Percentiles rank a stretch among this genome's conserved stretches.
Evolutionary conservation across 345 rosid species (phyloP).

Genomic region (Aquilaria yunnanensis): DNA sequence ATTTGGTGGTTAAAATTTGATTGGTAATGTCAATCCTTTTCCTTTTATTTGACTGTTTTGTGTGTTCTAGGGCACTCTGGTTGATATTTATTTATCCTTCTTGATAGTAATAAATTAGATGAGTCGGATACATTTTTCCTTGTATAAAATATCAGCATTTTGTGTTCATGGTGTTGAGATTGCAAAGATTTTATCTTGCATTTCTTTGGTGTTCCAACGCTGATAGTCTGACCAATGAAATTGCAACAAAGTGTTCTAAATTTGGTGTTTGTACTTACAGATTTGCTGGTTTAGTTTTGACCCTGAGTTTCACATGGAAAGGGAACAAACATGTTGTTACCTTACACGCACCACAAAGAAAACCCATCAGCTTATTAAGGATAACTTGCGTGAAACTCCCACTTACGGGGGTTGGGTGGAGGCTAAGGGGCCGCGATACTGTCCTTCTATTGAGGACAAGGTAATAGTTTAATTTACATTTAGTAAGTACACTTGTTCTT

Average conservation of each 20-base stretch:
- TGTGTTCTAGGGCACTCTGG: too few species aligned
- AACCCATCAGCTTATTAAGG: constrained; percentile 84
- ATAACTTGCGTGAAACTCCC: constrained; percentile 95
- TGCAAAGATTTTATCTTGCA: too few species aligned
- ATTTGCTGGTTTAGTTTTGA: constrained; percentile 97
- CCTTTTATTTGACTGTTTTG: background rate
- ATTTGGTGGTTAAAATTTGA: background rate
- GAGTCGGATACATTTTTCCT: too few species aligned
- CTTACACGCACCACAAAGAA: constrained; percentile 77
- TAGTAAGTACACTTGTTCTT: constrained; percentile 3
- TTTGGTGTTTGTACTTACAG: constrained; percentile 34
- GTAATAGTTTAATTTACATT: constrained; percentile 22
- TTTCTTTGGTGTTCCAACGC: too few species aligned
- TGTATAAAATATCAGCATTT: too few species aligned
- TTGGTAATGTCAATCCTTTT: background rate
- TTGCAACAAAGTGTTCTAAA: constrained; percentile 11
- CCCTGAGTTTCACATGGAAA: constrained; percentile 75
- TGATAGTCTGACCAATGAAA: background rate
- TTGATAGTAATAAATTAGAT: too few species aligned
- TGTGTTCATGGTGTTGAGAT: too few species aligned
- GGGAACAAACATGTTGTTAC: constrained; percentile 96
- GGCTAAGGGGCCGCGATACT: constrained; percentile 98
- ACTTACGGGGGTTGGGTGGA: constrained; percentile 99
- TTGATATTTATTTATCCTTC: too few species aligned
- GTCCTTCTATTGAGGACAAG: constrained; percentile 99